Base-by-base conservation (phyloP, 176 grass and related monocot species). In the Themeda triandra region DNA sequence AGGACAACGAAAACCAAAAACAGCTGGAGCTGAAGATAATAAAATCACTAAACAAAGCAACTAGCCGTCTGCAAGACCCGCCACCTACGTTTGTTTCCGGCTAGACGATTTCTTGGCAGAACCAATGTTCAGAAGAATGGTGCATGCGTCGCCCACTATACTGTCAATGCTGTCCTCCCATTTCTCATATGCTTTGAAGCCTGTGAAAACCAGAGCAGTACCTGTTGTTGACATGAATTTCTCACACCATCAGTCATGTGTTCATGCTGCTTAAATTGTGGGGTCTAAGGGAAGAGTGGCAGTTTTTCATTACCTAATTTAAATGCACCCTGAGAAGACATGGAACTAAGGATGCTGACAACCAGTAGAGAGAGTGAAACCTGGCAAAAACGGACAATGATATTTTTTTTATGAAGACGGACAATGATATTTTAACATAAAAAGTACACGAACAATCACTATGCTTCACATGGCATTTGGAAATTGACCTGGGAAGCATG, bases 101-200 rank as follows among this genome's bases (percentile, higher is more conserved):
- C 70, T 87, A 25, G 82, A 80, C 42, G 84, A 84, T 78, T 88
- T 95, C 81, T 81, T 80, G 59, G 37, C 46, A 70, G 60, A 89
- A 88, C 80, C 67, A 64, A 98, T 66, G 13, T 80, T 82, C 27
- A 84, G 51, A 86, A 88, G 40, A 69, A 88, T 75, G 10, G 91
- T 84, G 23, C 78, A 73, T 8, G 66, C 83, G 53, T 88, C 78
- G 8, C 58, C 76, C 32, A 94, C 78, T 58, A 89, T 35, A 65
- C 71, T 75, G 60, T 99, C 91, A 24, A 99, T 96, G 15, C 46
- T 78, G 82, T 96, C 93, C 86, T 96, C 93, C 79, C 90, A 96
- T 83, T 94, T 96, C 78, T 99, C 96, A 73, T 96, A 95, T 64
- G 89, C 79, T 79, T 90, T 96, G 79, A 96, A 94, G 33, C 82